Base-by-base conservation (phyloP, 2,329 filamentous ascomycete genomes). In the Lasiodiplodia citricola region DNA sequence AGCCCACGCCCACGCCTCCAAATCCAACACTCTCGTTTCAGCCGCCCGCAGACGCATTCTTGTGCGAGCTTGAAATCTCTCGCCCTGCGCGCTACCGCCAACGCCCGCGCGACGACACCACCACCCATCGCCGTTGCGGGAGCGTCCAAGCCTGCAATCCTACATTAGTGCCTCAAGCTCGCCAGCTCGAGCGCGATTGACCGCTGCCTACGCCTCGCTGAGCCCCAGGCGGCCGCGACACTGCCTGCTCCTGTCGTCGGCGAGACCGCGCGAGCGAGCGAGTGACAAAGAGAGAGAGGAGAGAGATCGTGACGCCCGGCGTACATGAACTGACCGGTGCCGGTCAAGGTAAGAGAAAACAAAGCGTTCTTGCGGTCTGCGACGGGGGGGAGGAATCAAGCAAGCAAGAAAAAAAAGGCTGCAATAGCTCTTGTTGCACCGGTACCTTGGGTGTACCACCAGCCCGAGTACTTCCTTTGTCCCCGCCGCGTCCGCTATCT, bases 391-490 rank as follows among this genome's bases (percentile, higher is more conserved):
- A n/a, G 44, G 44, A 50, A 31, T 62, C 65, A 60, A 62, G 52
- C 65, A 58, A 38, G 55, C 58, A 47, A 35, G 31, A 35, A 35
- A 35, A 35, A 35, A 51, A 63, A 47, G 14, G 58, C 56, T 58
- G 64, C 64, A 35, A 67, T 67, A 55, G 66, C 66, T 52, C 37
- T 57, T 58, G 67, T 68, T 37, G 67, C 58, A 68, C 67, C 58
- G 67, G 67, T 55, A 50, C 67, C 67, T 50, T 64, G 51, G 57
- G 67, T 57, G 67, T 68, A 68, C 67, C 57, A 63, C 67, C 50
- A 35, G 55, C 67, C 57, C 67, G 51, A 68, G 31, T 67, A n/a
- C 66, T 68, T 68, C 54, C 57, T 68, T 64, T 68, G 57, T 68
- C 25, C 28, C 56, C 37, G 56, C 57, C 37, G 57, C 38, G 57